Conservation (phyloP, 306 rosid species). For the Rosa rugosa region DNA sequence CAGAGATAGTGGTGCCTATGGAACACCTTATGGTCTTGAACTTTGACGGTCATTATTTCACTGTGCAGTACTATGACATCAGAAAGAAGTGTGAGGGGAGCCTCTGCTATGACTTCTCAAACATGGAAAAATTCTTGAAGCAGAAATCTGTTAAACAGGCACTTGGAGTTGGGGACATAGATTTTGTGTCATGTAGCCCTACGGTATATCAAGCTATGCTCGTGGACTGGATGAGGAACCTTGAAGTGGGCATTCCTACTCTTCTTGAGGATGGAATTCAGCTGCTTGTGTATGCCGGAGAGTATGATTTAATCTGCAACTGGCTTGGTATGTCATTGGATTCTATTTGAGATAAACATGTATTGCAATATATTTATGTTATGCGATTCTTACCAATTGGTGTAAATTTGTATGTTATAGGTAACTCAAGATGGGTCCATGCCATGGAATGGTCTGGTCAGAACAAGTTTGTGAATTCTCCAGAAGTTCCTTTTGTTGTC, state of each 20-base stretch:
- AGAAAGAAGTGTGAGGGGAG: conserved; percentile 81
- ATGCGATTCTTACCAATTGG: conserved; percentile 8
- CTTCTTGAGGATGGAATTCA: conserved; percentile 93
- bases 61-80: conserved; percentile 87
- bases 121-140: conserved; percentile 85
- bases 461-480: conserved; percentile 59
- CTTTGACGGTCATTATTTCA: conserved; percentile 29
- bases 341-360: neutral
- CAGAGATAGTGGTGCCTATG: neutral
- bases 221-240: conserved; percentile 95
- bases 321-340: conserved; percentile 74
- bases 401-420: conserved; percentile 44
- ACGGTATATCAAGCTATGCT: conserved; percentile 91
- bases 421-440: conserved; percentile 97
- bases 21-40: conserved; percentile 12
- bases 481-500: conserved; percentile 73
- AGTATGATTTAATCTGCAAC: conserved; percentile 95
- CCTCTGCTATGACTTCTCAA: conserved; percentile 95
- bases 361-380: neutral
- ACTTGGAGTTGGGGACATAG: conserved; percentile 82
- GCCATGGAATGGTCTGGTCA: conserved; percentile 98
- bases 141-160: conserved; percentile 67
- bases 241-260: conserved; percentile 88
- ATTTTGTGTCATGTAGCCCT: conserved; percentile 88
- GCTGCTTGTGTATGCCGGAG: conserved; percentile 92